A percentile compares a stretch with the other conserved stretches of the same genome.
Evolutionary conservation across 441 rosid species (phyloP).

Genomic region (Erodium chrysanthum): DNA sequence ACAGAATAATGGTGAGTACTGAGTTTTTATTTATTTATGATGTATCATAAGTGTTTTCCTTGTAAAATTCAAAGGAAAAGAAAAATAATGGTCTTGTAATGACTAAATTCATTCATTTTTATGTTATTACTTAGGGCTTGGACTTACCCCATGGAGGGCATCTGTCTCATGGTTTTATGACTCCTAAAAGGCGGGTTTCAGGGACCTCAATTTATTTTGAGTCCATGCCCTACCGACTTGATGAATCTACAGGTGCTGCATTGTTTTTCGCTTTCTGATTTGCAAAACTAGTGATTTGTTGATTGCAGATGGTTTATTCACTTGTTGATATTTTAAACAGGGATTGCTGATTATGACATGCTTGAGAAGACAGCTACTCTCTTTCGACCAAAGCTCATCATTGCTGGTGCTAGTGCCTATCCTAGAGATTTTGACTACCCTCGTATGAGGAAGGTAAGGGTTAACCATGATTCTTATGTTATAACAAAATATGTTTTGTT

Average conservation of each 20-base stretch:
- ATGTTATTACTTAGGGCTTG: slow-evolving; percentile 43
- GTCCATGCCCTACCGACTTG: slow-evolving; percentile 88
- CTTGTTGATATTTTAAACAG: slow-evolving; percentile 31
- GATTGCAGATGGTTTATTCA: slow-evolving; percentile 13
- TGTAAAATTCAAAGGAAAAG: not conserved
- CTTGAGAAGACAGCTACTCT: slow-evolving; percentile 76
- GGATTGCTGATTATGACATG: slow-evolving; percentile 77
- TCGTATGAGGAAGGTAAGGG: slow-evolving; percentile 21
- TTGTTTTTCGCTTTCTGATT: not conserved
- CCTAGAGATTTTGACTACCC: slow-evolving; percentile 22
- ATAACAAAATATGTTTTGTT: not conserved
- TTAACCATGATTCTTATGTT: not conserved
- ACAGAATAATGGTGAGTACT: slow-evolving; percentile 63
- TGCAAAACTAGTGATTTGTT: slow-evolving; percentile 1
- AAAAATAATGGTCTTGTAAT: not conserved
- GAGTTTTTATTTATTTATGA: not conserved
- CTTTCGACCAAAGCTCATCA: slow-evolving; percentile 22
- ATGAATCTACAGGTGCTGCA: slow-evolving; percentile 66
- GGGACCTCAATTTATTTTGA: slow-evolving; percentile 88
- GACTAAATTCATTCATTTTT: not conserved
- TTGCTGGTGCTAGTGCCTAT: slow-evolving; percentile 27
- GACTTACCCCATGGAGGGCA: slow-evolving; percentile 93
- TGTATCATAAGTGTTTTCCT: not conserved
- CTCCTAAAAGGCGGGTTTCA: slow-evolving; percentile 79
- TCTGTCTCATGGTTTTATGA: slow-evolving; percentile 95